Conservation (phyloP, 306 rosid genomes). For the Argentina anserina region DNA sequence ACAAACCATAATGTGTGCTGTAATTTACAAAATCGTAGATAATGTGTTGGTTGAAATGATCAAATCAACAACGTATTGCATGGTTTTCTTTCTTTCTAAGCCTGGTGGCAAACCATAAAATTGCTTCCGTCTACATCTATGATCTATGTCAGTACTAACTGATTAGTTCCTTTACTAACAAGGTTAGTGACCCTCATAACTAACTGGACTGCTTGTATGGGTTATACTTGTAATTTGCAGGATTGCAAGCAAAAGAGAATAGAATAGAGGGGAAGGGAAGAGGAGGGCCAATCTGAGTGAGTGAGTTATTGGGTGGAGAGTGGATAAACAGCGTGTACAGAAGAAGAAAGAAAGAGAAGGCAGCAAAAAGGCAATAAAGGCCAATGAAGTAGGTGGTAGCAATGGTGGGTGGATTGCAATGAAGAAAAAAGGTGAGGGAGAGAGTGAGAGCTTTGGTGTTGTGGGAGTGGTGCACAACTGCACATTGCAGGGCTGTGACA, state of each 20-base stretch:
- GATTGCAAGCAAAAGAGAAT: constrained; percentile 13
- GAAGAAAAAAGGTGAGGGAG: constrained; percentile 31
- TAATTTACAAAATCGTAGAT: not conserved
- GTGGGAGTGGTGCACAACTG: constrained; percentile 22
- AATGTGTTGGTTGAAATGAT: not conserved
- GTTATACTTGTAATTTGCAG: not conserved
- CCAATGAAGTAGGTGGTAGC: constrained; percentile 34
- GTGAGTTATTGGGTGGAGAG: constrained; percentile 24
- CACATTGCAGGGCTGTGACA: constrained; percentile 18
- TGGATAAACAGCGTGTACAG: not conserved
- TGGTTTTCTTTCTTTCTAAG: not conserved
- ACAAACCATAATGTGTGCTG: too few relatives aligned
- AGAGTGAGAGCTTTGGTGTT: constrained; percentile 15
- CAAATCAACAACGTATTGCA: not conserved
- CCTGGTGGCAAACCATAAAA: not conserved
- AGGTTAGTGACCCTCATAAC: not conserved
- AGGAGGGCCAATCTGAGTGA: not conserved
- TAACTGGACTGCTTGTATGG: not conserved
- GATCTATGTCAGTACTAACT: not conserved
- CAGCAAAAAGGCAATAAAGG: constrained; percentile 40
- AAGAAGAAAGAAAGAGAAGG: constrained; percentile 5
- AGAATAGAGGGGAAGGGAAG: not conserved
- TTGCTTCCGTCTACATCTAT: not conserved
- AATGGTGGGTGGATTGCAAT: constrained; percentile 51
- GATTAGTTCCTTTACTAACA: not conserved